These are phyloP conservation scores for Areca catechu DNA, from an alignment of 176 grass and related monocot genomes.

Conservation along the genomic window DNA sequence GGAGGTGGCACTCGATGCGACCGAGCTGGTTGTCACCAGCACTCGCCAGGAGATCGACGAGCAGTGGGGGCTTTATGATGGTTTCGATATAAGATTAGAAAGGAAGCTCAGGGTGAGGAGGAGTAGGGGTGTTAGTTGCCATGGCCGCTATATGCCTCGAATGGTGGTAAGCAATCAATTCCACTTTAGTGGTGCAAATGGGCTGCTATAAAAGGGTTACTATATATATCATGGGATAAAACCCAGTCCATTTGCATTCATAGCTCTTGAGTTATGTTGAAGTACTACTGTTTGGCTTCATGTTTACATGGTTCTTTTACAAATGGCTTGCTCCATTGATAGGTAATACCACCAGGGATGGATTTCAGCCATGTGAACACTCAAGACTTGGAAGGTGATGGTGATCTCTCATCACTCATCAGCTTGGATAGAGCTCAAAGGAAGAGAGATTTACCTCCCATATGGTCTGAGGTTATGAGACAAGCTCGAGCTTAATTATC, in stretches of 20 bases:
- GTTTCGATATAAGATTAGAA: constrained; percentile 66
- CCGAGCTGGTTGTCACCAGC: constrained; percentile 83
- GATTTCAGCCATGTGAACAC: constrained; percentile 88
- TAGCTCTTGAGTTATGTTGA: too few species aligned
- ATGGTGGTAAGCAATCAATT: constrained; percentile 43
- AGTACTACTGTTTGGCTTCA: background rate
- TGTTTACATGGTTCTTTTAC: too few species aligned
- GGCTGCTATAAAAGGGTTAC: too few species aligned
- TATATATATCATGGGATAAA: too few species aligned
- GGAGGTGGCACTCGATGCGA: constrained; percentile 62
- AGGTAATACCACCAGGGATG: constrained; percentile 88
- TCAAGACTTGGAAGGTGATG: constrained; percentile 45
- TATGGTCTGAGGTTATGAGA: constrained; percentile 73
- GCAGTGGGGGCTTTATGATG: constrained; percentile 94
- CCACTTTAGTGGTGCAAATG: too few species aligned
- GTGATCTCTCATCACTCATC: constrained; percentile 51
- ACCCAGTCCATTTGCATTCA: too few species aligned
- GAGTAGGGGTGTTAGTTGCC: constrained; percentile 58
- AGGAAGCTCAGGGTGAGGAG: constrained; percentile 69
- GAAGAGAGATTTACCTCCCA: constrained; percentile 59
- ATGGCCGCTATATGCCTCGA: constrained; percentile 75
- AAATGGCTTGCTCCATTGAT: constrained; percentile 1
- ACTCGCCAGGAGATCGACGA: constrained; percentile 95
- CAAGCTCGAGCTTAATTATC: background rate
- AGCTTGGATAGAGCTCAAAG: constrained; percentile 30